Percentiles rank a stretch among this genome's conserved stretches.
These are phyloP conservation scores for Ophiostoma ulmi DNA, from an alignment of 2,329 filamentous ascomycete species.

Conservation along the genomic window DNA sequence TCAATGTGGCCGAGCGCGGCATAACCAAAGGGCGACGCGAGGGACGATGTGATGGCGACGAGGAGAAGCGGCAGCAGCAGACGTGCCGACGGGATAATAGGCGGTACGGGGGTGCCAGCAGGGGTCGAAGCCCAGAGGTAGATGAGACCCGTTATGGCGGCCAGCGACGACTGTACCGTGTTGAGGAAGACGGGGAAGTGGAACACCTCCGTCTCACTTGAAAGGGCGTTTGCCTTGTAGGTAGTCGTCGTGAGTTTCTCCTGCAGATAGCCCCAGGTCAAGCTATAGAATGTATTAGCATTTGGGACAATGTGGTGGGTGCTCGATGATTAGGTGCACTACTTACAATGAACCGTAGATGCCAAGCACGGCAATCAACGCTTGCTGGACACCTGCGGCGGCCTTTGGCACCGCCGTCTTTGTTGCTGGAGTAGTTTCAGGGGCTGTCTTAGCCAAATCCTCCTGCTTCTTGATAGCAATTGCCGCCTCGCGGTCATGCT, in stretches of 20 bases:
- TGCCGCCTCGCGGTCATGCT: slow-evolving; percentile 35
- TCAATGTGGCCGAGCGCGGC: slow-evolving; percentile 88
- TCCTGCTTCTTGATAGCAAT: slow-evolving; percentile 27
- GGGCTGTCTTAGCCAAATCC: background rate
- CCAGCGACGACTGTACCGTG: slow-evolving; percentile 88
- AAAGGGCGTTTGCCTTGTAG: slow-evolving; percentile 54
- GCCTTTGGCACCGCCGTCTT: slow-evolving; percentile 22
- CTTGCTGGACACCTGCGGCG: slow-evolving; percentile 58
- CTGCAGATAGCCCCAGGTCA: slow-evolving; percentile 95
- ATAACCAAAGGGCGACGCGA: slow-evolving; percentile 94
- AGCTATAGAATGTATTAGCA: slow-evolving; percentile 43
- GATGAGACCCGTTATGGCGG: slow-evolving; percentile 71
- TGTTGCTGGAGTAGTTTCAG: background rate
- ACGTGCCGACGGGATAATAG: slow-evolving; percentile 69
- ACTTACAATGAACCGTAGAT: slow-evolving; percentile 95
- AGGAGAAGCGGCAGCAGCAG: slow-evolving; percentile 77
- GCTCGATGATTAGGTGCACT: background rate
- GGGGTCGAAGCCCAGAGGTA: slow-evolving; percentile 69
- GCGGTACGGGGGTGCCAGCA: slow-evolving; percentile 44
- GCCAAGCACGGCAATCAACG: slow-evolving; percentile 81
- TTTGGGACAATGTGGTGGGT: background rate
- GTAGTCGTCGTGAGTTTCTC: slow-evolving; percentile 93
- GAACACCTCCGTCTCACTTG: slow-evolving; percentile 63
- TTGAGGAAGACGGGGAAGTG: slow-evolving; percentile 93
- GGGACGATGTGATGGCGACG: slow-evolving; percentile 79